phyloP scores from a whole-genome alignment of 257 asterid genomes.

The Fraxinus anomala region DNA sequence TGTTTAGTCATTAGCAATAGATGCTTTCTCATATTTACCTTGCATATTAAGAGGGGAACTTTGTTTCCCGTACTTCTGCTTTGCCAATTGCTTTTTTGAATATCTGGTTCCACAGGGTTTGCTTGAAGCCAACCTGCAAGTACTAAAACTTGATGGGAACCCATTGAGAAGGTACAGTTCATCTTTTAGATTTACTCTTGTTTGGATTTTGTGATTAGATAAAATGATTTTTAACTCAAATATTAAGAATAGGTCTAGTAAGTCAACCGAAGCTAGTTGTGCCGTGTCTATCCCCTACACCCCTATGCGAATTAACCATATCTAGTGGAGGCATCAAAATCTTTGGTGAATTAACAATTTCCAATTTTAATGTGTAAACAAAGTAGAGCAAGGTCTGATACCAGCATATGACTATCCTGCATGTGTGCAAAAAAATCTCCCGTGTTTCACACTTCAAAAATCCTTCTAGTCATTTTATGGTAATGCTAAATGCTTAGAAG shows the following conservation, averaged over 20 bases:
- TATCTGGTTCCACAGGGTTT: constrained; percentile 65
- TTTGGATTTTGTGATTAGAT: neutral
- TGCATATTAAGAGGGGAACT: neutral
- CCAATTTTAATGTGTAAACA: neutral
- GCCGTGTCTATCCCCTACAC: neutral
- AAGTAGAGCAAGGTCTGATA: neutral
- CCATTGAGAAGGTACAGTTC: constrained; percentile 78
- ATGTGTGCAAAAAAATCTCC: neutral
- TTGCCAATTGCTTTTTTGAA: constrained; percentile 15
- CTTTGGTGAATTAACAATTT: neutral
- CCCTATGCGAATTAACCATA: neutral
- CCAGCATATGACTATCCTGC: neutral
- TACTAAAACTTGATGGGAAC: constrained; percentile 81
- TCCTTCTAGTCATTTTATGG: neutral
- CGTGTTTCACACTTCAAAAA: neutral
- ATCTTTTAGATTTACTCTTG: constrained; percentile 17
- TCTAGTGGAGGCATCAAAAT: neutral
- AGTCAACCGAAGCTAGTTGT: neutral
- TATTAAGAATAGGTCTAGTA: neutral
- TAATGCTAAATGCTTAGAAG: neutral
- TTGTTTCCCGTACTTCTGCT: neutral
- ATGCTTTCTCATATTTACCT: constrained; percentile 12
- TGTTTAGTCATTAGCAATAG: neutral
- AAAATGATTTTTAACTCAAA: neutral
- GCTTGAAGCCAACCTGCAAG: constrained; percentile 84